A percentile compares a stretch with the other conserved stretches of the same genome.
Evolutionary conservation across 306 rosid genomes (phyloP).

Genomic region (Dryas octopetala): DNA sequence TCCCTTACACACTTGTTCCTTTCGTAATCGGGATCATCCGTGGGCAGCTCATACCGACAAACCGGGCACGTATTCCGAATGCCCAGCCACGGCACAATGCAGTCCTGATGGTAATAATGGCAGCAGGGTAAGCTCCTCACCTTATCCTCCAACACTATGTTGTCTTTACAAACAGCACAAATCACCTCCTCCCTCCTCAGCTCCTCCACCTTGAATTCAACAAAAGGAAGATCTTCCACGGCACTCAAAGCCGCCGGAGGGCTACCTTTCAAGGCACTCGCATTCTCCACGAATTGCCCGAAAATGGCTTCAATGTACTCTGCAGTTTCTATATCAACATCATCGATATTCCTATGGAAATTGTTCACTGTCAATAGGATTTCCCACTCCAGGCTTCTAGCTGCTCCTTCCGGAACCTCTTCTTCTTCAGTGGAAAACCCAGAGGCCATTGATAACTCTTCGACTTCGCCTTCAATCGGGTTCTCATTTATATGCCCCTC

Average conservation of each 20-base stretch:
- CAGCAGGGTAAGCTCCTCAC: conserved; percentile 78
- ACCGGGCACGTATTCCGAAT: conserved; percentile 89
- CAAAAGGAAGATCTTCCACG: conserved; percentile 71
- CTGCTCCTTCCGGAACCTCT: conserved; percentile 45
- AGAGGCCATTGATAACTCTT: conserved; percentile 54
- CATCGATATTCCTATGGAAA: conserved; percentile 42
- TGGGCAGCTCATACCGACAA: conserved; percentile 86
- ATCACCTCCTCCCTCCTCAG: conserved; percentile 46
- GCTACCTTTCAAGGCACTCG: conserved; percentile 56
- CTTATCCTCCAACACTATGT: conserved; percentile 61
- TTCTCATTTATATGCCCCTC: conserved; percentile 32
- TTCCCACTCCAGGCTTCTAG: conserved; percentile 73
- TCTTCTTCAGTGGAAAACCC: conserved; percentile 49
- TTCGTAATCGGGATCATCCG: conserved; percentile 79
- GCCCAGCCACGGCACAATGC: conserved; percentile 85
- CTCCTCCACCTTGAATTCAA: conserved; percentile 60
- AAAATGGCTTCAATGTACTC: conserved; percentile 56
- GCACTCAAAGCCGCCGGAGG: conserved; percentile 68
- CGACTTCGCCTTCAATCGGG: conserved; percentile 46
- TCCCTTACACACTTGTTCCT: conserved; percentile 55
- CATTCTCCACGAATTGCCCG: conserved; percentile 69
- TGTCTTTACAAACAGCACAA: conserved; percentile 82
- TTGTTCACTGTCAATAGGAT: conserved; percentile 68
- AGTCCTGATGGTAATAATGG: conserved; percentile 82
- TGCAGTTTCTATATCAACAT: conserved; percentile 36